Evolutionary conservation across 2,329 filamentous ascomycete genomes (phyloP).

Genomic region (Microthyrium microscopicum): DNA sequence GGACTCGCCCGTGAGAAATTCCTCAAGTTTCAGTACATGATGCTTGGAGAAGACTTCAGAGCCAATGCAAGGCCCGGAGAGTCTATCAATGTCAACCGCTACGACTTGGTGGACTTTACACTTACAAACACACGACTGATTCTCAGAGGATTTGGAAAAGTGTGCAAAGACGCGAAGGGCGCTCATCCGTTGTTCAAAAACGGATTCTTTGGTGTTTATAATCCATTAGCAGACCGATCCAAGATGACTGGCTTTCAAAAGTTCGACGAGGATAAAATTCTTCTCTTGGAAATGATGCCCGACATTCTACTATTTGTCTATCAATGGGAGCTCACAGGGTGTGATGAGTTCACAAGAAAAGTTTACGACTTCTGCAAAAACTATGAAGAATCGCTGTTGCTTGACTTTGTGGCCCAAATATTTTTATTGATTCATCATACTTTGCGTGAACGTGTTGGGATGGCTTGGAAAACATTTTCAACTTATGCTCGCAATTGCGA

Average conservation of each 20-base stretch:
- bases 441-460: too few species aligned
- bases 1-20: neutral
- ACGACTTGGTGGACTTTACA: neutral
- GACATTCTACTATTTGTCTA: neutral
- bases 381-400: neutral
- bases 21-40: neutral
- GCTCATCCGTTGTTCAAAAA: too few species aligned
- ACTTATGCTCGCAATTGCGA: too few species aligned
- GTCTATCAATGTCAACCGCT: neutral
- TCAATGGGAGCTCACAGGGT: neutral
- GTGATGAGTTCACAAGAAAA: neutral
- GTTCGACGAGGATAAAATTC: neutral
- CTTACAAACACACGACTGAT: too few species aligned
- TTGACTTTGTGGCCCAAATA: constrained; percentile 1
- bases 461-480: too few species aligned
- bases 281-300: neutral
- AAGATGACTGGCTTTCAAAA: neutral
- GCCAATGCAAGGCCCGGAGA: neutral
- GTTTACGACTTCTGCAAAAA: neutral
- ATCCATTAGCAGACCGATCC: neutral
- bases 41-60: neutral
- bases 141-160: too few species aligned
- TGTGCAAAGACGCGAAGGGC: too few species aligned
- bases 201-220: neutral
- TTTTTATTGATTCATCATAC: too few species aligned